Evolutionary conservation across 768 basidiomycete genomes (phyloP), one percentile per base, ranked within the genome.

Genomic region (Pulveroboletus sp.): DNA sequence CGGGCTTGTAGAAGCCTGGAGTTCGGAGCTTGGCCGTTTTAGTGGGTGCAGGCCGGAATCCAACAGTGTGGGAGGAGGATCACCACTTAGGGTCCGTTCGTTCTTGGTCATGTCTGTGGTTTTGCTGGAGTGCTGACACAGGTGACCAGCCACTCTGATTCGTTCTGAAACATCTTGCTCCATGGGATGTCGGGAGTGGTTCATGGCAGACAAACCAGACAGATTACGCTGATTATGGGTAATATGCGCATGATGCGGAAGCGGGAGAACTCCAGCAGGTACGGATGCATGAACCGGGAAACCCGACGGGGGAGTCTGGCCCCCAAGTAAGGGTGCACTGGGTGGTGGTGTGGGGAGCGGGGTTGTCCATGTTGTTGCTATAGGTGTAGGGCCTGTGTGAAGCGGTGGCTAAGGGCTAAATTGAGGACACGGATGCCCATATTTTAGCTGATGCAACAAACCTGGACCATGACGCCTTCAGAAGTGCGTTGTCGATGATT

Each of bases 301-400:
- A 17, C 45, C 40, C 2, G 41, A 43, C 1, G 51, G 54, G 6
- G 47, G 43, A 16, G 45, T 43, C 34, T 54, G 63, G 9, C 45
- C 34, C 17, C n/a, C 29, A 13, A 29, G 13, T 4, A 50, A 17
- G n/a, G 53, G 20, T 31, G 45, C 51, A 32, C 48, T 60, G 13
- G 45, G 52, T 4, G 58, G 56, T 16, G 63, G 58, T 43, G 63
- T 58, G 39, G 63, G 58, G 22, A 61, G 54, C 26, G 54, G 50
- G 6, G 56, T 38, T 27, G 35, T 14, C 54, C 50, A 61, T 34
- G 58, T 58, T 5, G 55, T 58, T 3, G 58, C 39, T 19, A 49
- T 36, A n/a, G 51, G 43, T 26, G 49, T 36, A 20, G 52, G 24
- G 41, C 40, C 44, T 10, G 56, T 29, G 29, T 48, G 58, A 47